phyloP scores from a whole-genome alignment of 2,329 filamentous ascomycete genomes.

The Trichoderma gracile region DNA sequence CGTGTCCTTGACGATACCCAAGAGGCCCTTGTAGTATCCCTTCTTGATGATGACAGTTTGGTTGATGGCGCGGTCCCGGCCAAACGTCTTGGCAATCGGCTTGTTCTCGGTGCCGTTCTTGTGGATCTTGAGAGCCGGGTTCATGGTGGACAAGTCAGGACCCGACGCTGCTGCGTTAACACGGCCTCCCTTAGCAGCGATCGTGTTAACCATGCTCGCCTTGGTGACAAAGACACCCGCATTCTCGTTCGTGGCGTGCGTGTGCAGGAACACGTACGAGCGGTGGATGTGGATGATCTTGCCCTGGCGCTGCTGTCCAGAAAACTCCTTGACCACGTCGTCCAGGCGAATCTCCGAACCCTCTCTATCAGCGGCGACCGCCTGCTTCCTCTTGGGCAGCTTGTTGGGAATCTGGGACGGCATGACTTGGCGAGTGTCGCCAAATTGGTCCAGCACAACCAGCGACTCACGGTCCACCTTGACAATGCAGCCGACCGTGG shows the following conservation, averaged over 20 bases:
- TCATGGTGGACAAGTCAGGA: slow-evolving; percentile 86
- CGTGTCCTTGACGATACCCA: slow-evolving; percentile 94
- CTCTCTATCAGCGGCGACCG: slow-evolving; percentile 88
- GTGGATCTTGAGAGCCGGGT: slow-evolving; percentile 79
- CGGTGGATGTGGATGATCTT: slow-evolving; percentile 93
- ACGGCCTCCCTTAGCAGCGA: slow-evolving; percentile 91
- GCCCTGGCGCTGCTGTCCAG: slow-evolving; percentile 81
- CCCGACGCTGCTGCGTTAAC: slow-evolving; percentile 61
- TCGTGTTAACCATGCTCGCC: slow-evolving; percentile 80
- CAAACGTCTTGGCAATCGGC: slow-evolving; percentile 64
- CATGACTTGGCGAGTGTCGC: slow-evolving; percentile 76
- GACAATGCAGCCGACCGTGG: slow-evolving; percentile 89
- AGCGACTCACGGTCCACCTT: slow-evolving; percentile 94
- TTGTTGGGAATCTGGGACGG: slow-evolving; percentile 92
- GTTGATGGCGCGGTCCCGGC: slow-evolving; percentile 80
- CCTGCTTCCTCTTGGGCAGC: slow-evolving; percentile 76
- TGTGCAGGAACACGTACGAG: slow-evolving; percentile 88
- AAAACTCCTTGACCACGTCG: slow-evolving; percentile 88
- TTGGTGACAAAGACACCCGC: slow-evolving; percentile 86
- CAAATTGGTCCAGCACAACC: slow-evolving; percentile 86
- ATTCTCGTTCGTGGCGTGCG: slow-evolving; percentile 80
- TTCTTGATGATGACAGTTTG: slow-evolving; percentile 88
- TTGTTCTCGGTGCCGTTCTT: slow-evolving; percentile 55
- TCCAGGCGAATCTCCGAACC: slow-evolving; percentile 90
- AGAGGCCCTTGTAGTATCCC: slow-evolving; percentile 86